Evolutionary conservation across 768 basidiomycete genomes (phyloP).

Genomic region (Asterophora lycoperdoides): DNA sequence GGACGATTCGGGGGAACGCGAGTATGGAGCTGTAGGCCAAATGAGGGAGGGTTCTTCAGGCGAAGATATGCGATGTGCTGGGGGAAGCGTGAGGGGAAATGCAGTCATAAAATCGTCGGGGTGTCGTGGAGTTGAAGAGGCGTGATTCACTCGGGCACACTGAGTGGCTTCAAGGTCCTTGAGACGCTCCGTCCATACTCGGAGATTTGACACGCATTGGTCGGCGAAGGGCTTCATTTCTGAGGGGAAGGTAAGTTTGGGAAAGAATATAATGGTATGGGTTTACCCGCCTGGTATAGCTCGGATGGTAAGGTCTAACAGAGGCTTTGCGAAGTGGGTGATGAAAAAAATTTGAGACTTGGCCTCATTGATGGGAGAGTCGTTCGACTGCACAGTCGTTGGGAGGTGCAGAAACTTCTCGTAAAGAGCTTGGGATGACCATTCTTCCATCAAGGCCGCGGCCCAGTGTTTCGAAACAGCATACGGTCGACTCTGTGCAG

Average conservation of each 20-base stretch:
- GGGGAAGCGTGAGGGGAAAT: conserved; percentile 33
- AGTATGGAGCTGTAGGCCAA: conserved; percentile 20
- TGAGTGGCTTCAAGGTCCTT: conserved; percentile 29
- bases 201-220: conserved; percentile 66
- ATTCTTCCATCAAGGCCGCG: conserved; percentile 80
- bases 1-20: conserved; percentile 23
- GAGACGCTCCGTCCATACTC: conserved; percentile 58
- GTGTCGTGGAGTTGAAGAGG: conserved; percentile 54
- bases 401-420: conserved; percentile 77
- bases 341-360: conserved; percentile 88
- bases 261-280: background rate
- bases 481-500: conserved; percentile 78
- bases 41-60: conserved; percentile 15
- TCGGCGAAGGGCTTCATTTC: conserved; percentile 66
- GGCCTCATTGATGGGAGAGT: conserved; percentile 58
- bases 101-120: conserved; percentile 38
- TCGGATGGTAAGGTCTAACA: conserved; percentile 70
- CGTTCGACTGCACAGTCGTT: conserved; percentile 44
- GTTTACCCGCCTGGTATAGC: conserved; percentile 66
- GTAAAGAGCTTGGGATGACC: conserved; percentile 84
- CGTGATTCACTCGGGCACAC: conserved; percentile 39
- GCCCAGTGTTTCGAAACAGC: conserved; percentile 94
- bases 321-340: conserved; percentile 72
- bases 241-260: conserved; percentile 20
- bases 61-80: conserved; percentile 15